A percentile compares a stretch with the other conserved stretches of the same genome.
Evolutionary conservation across 164 flowering plant species (phyloP).

Genomic region (Vitis rupestris): DNA sequence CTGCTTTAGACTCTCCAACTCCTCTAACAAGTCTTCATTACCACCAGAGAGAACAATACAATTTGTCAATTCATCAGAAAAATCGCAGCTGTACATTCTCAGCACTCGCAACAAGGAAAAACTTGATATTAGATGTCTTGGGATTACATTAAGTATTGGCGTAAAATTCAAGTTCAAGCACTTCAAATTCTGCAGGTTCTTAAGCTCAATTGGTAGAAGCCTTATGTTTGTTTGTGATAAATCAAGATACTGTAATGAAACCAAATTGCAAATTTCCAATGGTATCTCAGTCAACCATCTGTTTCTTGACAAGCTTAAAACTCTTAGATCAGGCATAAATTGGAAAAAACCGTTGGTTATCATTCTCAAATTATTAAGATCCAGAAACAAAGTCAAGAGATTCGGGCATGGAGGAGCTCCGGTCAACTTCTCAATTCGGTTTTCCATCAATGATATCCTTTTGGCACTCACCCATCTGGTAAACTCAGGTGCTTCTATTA

Average conservation of each 20-base stretch:
- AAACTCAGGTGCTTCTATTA: neutral
- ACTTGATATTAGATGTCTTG: slow-evolving; percentile 5
- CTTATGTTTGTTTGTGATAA: neutral
- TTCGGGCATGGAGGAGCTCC: neutral
- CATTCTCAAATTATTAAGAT: too few relatives aligned
- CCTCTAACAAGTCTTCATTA: neutral
- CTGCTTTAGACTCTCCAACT: neutral
- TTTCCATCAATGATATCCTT: neutral
- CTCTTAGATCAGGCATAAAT: too few relatives aligned
- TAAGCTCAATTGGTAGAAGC: slow-evolving; percentile 6
- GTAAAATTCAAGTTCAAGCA: neutral
- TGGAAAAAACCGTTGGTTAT: too few relatives aligned
- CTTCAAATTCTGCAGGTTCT: slow-evolving; percentile 5
- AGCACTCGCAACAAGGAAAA: neutral
- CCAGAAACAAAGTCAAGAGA: too few relatives aligned
- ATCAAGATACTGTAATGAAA: slow-evolving; percentile 8
- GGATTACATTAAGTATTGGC: neutral
- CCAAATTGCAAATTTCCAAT: too few relatives aligned
- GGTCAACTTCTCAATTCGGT: neutral
- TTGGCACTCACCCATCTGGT: neutral
- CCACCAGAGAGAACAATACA: too few relatives aligned
- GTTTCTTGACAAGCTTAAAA: too few relatives aligned
- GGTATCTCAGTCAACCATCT: too few relatives aligned
- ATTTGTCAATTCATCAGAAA: too few relatives aligned
- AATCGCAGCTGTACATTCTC: neutral